Evolutionary conservation across 2,329 filamentous ascomycete species (phyloP), one percentile per base, ranked within the genome.

Genomic region (Epichloe festucae): DNA sequence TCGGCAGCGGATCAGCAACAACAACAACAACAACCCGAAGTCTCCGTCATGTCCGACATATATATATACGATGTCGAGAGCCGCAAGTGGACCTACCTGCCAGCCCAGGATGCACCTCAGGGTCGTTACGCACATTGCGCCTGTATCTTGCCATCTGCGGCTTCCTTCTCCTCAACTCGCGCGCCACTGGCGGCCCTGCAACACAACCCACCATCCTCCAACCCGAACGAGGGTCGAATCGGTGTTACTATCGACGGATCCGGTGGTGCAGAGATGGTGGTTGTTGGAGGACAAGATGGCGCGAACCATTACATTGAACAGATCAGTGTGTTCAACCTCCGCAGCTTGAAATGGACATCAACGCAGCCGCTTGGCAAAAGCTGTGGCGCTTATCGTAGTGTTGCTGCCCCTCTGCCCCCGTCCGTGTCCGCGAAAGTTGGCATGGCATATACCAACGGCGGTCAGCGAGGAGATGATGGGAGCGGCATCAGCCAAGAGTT

Each of bases 241-340:
- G 91, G 91, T 3, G 84, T 95, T 53, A 85, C 86, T 56, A 82
- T 97, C 54, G 90, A 98, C 66, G 91, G 93, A 0, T 81, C 82
- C 19, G 93, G 93, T 15, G 93, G 93, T 35, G 89, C 93, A 2
- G 91, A 98, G 66, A 96, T 98, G 91, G 80, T 98, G 5, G 85
- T 98, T 14, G 90, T 97, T 7, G 93, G 93, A 54, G 93, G 93
- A 0, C 93, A 98, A 67, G 93, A 98, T 63, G 93, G 87, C 50
- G 85, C 85, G n/a, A 98, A 98, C 66, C 90, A 95, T 66, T 98
- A 98, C 64, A 98, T 98, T 58, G 91, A 98, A 67, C 89, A 98
- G 68, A 94, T 98, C 57, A 97, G 89, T 64, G 89, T 98, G 3
- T 98, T 98, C 74, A 98, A 98, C 62, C 74, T 98, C 27, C 81